phyloP scores from a whole-genome alignment of 768 basidiomycete species.

The Amanita rimosa region DNA sequence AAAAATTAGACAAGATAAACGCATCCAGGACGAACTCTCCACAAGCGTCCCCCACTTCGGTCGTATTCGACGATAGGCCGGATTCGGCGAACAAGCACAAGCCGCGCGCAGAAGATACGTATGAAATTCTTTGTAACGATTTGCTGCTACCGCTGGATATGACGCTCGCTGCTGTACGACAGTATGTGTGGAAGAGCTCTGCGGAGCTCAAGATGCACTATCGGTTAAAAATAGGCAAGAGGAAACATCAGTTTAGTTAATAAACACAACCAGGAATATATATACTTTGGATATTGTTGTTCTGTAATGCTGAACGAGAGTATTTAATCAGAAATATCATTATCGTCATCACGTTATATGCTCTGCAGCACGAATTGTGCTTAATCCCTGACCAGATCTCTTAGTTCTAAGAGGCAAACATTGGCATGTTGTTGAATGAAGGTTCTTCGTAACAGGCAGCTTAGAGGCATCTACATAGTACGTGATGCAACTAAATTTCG shows the following conservation, averaged over 20 bases:
- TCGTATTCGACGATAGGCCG: not conserved
- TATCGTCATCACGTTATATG: too few relatives aligned
- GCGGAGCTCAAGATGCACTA: slow-evolving; percentile 72
- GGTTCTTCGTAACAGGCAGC: too few relatives aligned
- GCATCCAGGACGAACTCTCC: slow-evolving; percentile 11
- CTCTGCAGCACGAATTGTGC: too few relatives aligned
- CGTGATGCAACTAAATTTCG: too few relatives aligned
- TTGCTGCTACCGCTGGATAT: slow-evolving; percentile 74
- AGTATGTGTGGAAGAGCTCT: slow-evolving; percentile 77
- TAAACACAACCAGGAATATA: not conserved
- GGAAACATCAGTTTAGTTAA: not conserved
- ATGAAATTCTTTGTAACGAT: slow-evolving; percentile 87
- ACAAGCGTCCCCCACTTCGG: not conserved
- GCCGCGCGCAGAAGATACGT: slow-evolving; percentile 49
- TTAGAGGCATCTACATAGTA: too few relatives aligned
- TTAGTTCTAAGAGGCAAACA: too few relatives aligned
- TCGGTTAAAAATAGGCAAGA: slow-evolving; percentile 28
- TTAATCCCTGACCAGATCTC: too few relatives aligned
- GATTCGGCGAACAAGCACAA: not conserved
- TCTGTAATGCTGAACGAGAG: not conserved
- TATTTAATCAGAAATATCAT: too few relatives aligned
- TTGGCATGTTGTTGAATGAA: too few relatives aligned
- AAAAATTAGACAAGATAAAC: slow-evolving; percentile 52
- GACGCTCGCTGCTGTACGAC: slow-evolving; percentile 84
- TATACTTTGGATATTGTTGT: not conserved